Percentiles rank a stretch among this genome's conserved stretches.
Evolutionary conservation across 2,329 filamentous ascomycete genomes (phyloP).

Genomic region (Beauveria australis): DNA sequence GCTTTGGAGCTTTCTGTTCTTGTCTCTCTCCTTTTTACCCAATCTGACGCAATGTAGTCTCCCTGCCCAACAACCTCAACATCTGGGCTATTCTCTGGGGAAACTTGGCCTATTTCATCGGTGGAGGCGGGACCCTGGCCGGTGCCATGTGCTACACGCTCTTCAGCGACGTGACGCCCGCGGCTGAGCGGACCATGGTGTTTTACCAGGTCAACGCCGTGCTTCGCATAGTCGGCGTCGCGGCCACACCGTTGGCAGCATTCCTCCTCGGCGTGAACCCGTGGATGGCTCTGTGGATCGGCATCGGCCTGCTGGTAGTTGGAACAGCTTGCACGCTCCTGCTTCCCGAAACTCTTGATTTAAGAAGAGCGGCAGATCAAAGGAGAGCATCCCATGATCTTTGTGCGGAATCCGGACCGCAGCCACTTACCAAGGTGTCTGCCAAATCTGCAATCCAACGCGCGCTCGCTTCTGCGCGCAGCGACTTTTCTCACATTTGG

Average conservation of each 20-base stretch:
- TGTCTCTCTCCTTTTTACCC: too few species aligned
- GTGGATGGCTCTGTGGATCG: conserved; percentile 32
- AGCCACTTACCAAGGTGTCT: background rate
- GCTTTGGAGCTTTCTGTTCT: background rate
- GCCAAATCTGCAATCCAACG: conserved; percentile 11
- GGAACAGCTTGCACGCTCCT: conserved; percentile 22
- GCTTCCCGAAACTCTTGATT: conserved; percentile 35
- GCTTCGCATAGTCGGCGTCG: conserved; percentile 29
- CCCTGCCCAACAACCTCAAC: conserved; percentile 29
- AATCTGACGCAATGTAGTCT: conserved; percentile 20
- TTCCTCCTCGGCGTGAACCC: conserved; percentile 29
- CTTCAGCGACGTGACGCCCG: conserved; percentile 34
- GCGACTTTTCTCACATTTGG: conserved; percentile 28
- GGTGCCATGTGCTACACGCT: conserved; percentile 38
- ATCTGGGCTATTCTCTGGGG: conserved; percentile 31
- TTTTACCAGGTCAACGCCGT: conserved; percentile 33
- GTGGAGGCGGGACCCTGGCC: conserved; percentile 31
- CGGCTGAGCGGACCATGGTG: conserved; percentile 28
- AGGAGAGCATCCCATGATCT: background rate
- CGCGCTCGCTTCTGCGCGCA: conserved; percentile 20
- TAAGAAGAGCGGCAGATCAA: conserved; percentile 23
- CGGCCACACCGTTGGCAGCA: conserved; percentile 32
- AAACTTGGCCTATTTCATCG: conserved; percentile 29
- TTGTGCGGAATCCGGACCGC: background rate
- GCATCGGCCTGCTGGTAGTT: conserved; percentile 22